Conservation (phyloP, 192 early-diverging fungal species). For the Allomyces javanicus region DNA sequence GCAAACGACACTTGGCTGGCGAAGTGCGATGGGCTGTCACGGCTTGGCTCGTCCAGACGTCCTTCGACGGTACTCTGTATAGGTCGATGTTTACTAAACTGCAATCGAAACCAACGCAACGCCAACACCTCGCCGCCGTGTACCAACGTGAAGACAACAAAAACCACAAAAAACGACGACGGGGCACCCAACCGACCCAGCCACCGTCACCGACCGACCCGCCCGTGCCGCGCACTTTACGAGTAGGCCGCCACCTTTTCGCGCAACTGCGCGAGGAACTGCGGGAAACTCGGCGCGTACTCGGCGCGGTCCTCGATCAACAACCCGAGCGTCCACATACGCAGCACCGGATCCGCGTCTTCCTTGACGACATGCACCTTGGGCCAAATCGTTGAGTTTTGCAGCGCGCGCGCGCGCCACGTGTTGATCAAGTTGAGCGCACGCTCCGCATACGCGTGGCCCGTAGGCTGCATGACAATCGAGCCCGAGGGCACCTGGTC, state of each 20-base stretch:
- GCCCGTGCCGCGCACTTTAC: background rate
- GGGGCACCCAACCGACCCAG: no score
- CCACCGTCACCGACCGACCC: no score
- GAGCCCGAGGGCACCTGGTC: conserved; percentile 58
- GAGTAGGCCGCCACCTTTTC: conserved; percentile 29
- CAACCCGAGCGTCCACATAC: conserved; percentile 68
- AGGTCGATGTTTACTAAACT: no score
- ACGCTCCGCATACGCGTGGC: conserved; percentile 10
- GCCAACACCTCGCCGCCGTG: no score
- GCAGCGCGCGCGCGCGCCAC: conserved; percentile 41
- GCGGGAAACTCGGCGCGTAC: conserved; percentile 50
- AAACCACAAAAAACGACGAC: no score
- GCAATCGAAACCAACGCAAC: no score
- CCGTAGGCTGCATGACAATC: conserved; percentile 22
- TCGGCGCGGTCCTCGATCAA: conserved; percentile 84
- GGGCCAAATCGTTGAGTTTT: conserved; percentile 40
- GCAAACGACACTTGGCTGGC: no score
- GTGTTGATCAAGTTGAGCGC: conserved; percentile 57
- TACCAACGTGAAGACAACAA: no score
- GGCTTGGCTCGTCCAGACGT: no score
- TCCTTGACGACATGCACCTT: conserved; percentile 73
- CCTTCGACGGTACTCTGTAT: no score
- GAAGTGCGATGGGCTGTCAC: no score
- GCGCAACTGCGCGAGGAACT: conserved; percentile 51
- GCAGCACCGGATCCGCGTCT: conserved; percentile 64